A percentile compares a stretch with the other conserved stretches of the same genome.
Evolutionary conservation across 1,284 basidiomycete genomes (phyloP).

Genomic region (Malassezia caprae): DNA sequence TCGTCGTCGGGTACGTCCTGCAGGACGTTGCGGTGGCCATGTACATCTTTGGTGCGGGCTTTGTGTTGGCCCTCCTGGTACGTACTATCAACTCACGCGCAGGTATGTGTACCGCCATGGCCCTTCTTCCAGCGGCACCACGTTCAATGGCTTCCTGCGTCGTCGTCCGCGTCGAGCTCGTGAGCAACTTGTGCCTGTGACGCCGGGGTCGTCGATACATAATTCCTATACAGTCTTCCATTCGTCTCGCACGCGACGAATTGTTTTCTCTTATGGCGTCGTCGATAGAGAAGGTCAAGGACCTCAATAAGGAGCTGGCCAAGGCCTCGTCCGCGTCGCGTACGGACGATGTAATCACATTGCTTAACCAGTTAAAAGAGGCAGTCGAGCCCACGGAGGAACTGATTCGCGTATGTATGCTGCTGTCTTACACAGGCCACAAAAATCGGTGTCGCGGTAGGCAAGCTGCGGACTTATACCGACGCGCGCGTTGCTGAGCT

Average conservation of each 20-base stretch:
- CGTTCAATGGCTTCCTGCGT: constrained; percentile 3
- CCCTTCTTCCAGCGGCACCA: constrained; percentile 11
- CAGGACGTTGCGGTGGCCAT: constrained; percentile 4
- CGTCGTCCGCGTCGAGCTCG: not conserved
- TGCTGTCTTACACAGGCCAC: constrained; percentile 27
- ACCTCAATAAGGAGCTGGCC: constrained; percentile 30
- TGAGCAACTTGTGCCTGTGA: not conserved
- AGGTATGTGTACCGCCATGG: constrained; percentile 17
- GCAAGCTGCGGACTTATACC: constrained; percentile 70
- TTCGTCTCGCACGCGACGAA: not conserved
- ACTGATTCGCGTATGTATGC: constrained; percentile 58
- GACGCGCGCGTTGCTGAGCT: constrained; percentile 66
- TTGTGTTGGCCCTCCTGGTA: constrained; percentile 1
- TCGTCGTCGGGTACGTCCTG: constrained; percentile 3
- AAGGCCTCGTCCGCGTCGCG: constrained; percentile 23
- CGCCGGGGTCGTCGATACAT: not conserved
- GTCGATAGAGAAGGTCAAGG: constrained; percentile 26
- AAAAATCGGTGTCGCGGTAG: constrained; percentile 77
- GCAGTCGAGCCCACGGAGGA: constrained; percentile 74
- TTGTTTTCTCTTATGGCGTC: constrained; percentile 3
- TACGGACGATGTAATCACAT: constrained; percentile 60
- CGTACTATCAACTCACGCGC: not conserved
- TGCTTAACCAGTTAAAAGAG: constrained; percentile 66
- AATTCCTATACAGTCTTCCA: constrained; percentile 5
- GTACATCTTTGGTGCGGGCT: not conserved